A percentile compares a stretch with the other conserved stretches of the same genome.
Conservation (phyloP, 202 grass and related monocot species). For the Panicum hallii region DNA sequence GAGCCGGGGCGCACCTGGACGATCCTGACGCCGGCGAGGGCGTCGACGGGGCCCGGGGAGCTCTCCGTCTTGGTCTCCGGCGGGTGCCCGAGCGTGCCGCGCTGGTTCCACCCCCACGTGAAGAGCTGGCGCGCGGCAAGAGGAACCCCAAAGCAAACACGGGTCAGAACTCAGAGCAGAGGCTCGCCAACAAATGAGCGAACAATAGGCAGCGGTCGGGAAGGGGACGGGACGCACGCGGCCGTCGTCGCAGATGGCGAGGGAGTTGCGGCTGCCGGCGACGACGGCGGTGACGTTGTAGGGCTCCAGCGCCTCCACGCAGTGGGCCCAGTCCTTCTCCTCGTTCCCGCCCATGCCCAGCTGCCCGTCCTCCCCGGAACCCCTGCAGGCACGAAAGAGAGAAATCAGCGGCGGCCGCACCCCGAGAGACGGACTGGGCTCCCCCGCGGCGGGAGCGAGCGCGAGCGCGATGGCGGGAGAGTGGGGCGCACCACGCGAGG, state of each 20-base stretch:
- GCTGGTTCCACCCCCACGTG: constrained; percentile 98
- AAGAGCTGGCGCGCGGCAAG: constrained; percentile 64
- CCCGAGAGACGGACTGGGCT: background rate
- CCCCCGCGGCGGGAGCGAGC: background rate
- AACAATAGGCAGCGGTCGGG: background rate
- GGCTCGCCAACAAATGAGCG: background rate
- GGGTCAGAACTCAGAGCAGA: constrained; percentile 13
- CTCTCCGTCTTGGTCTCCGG: constrained; percentile 89
- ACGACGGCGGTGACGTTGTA: constrained; percentile 70
- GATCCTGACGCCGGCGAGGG: constrained; percentile 75
- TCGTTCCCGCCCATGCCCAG: constrained; percentile 82
- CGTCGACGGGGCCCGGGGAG: constrained; percentile 60
- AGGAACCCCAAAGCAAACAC: background rate
- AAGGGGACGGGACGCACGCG: constrained; percentile 35
- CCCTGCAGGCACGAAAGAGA: constrained; percentile 46
- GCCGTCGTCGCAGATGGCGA: constrained; percentile 81
- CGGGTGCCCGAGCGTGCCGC: constrained; percentile 88
- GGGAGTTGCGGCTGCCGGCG: constrained; percentile 96
- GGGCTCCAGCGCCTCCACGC: constrained; percentile 56
- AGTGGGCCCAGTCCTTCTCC: constrained; percentile 70
- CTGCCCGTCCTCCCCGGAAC: constrained; percentile 90
- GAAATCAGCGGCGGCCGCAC: constrained; percentile 32
- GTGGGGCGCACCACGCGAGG: constrained; percentile 64
- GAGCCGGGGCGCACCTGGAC: constrained; percentile 62
- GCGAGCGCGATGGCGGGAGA: background rate